phyloP scores from a whole-genome alignment of 1,139 yeast genomes.

The Suhomyces taliae region DNA sequence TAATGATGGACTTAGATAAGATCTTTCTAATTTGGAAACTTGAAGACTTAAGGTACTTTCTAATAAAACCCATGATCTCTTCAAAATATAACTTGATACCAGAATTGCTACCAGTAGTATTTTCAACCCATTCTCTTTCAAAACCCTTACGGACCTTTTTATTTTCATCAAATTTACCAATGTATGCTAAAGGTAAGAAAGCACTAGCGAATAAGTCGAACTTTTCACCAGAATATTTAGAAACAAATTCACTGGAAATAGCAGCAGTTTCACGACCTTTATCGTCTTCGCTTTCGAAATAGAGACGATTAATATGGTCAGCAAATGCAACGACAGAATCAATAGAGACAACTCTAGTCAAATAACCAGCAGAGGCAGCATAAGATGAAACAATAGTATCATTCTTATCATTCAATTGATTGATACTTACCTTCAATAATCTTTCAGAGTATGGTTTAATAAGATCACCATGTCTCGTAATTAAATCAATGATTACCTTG shows the following conservation, averaged over 20 bases:
- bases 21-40: slow-evolving; percentile 68
- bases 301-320: slow-evolving; percentile 49
- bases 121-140: slow-evolving; percentile 75
- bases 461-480: slow-evolving; percentile 55
- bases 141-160: slow-evolving; percentile 49
- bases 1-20: slow-evolving; percentile 69
- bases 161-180: slow-evolving; percentile 71
- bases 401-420: slow-evolving; percentile 69
- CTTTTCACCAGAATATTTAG: slow-evolving; percentile 69
- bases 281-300: slow-evolving; percentile 59
- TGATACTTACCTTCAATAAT: slow-evolving; percentile 55
- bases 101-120: slow-evolving; percentile 69
- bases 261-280: slow-evolving; percentile 56
- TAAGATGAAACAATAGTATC: slow-evolving; percentile 72
- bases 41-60: slow-evolving; percentile 52
- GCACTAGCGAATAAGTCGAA: slow-evolving; percentile 64
- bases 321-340: slow-evolving; percentile 58
- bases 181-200: slow-evolving; percentile 74
- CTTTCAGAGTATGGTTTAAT: slow-evolving; percentile 63
- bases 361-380: slow-evolving; percentile 80
- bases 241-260: slow-evolving; percentile 63
- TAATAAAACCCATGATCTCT: slow-evolving; percentile 64
- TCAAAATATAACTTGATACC: slow-evolving; percentile 67
- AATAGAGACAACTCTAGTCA: slow-evolving; percentile 63
- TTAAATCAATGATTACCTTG: slow-evolving; percentile 66